phyloP scores from a whole-genome alignment of 2,329 filamentous ascomycete species.

The Aspergillus sp. region DNA sequence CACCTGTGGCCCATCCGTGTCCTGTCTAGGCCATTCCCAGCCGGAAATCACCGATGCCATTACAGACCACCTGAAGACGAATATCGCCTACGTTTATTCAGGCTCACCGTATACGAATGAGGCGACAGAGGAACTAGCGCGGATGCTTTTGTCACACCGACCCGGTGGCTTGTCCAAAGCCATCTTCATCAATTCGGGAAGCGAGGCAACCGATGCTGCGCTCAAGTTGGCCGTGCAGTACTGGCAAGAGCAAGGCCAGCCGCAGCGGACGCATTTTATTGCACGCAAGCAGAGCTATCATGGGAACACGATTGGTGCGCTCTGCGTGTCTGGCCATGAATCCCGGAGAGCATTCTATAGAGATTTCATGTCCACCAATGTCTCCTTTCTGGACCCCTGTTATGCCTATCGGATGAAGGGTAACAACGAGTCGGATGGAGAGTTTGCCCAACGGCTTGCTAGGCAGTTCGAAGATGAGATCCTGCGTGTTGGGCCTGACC shows the following conservation, averaged over 20 bases:
- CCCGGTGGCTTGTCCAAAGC: conserved; percentile 2
- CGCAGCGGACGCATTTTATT: neutral
- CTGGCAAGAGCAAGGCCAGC: neutral
- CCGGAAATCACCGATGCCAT: conserved; percentile 3
- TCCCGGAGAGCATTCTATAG: conserved; percentile 1
- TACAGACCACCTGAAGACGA: neutral
- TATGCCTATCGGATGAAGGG: conserved; percentile 1
- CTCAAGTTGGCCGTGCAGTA: conserved; percentile 5
- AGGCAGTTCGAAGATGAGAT: conserved; percentile 3
- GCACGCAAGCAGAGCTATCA: conserved; percentile 3
- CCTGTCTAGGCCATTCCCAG: neutral
- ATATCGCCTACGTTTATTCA: conserved; percentile 2
- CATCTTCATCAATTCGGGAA: conserved; percentile 3
- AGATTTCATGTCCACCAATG: neutral
- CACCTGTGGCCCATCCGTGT: conserved; percentile 1
- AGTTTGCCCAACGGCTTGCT: neutral
- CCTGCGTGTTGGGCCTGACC: neutral
- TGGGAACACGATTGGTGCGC: conserved; percentile 3
- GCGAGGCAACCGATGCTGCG: conserved; percentile 3
- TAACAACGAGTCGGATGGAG: neutral
- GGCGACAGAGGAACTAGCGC: neutral
- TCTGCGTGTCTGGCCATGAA: neutral
- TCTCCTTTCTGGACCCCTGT: conserved; percentile 1
- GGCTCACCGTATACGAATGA: conserved; percentile 1
- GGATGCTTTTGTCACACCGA: neutral